A percentile compares a stretch with the other conserved stretches of the same genome.
These are phyloP conservation scores for Citrus hindsii DNA, from an alignment of 345 rosid species.

Conservation along the genomic window DNA sequence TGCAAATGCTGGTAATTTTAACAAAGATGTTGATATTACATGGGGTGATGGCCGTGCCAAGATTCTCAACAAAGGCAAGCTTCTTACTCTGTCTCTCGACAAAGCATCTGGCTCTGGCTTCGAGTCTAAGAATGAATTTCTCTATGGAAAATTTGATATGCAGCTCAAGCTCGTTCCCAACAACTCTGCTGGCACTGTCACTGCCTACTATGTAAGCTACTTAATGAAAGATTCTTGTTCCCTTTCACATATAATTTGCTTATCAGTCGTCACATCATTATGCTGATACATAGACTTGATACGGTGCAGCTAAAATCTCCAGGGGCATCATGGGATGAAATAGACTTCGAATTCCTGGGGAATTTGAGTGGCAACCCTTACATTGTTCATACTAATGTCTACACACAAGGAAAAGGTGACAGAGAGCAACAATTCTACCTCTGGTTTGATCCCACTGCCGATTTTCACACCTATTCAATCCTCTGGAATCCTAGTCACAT, in stretches of 20 bases:
- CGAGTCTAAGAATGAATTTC: conserved; percentile 31
- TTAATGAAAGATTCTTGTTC: neutral
- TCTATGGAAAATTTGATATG: conserved; percentile 32
- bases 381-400: conserved; percentile 62
- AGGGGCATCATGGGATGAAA: conserved; percentile 64
- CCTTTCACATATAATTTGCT: neutral
- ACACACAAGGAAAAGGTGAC: conserved; percentile 61
- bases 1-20: conserved; percentile 15
- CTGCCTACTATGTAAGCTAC: conserved; percentile 31
- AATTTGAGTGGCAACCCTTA: conserved; percentile 67
- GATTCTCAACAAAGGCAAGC: conserved; percentile 28
- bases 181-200: conserved; percentile 47
- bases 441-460: conserved; percentile 69
- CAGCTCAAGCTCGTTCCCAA: conserved; percentile 40
- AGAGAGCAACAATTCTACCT: conserved; percentile 72
- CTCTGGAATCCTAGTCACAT: conserved; percentile 59
- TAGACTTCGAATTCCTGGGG: conserved; percentile 78
- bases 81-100: conserved; percentile 29
- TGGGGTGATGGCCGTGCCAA: conserved; percentile 28
- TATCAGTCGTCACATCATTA: neutral
- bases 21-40: conserved; percentile 7
- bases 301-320: conserved; percentile 46
- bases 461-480: conserved; percentile 70
- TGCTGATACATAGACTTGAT: neutral
- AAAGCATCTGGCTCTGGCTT: conserved; percentile 36